Evolutionary conservation across 164 flowering plant genomes (phyloP).

Genomic region (Vitis riparia): DNA sequence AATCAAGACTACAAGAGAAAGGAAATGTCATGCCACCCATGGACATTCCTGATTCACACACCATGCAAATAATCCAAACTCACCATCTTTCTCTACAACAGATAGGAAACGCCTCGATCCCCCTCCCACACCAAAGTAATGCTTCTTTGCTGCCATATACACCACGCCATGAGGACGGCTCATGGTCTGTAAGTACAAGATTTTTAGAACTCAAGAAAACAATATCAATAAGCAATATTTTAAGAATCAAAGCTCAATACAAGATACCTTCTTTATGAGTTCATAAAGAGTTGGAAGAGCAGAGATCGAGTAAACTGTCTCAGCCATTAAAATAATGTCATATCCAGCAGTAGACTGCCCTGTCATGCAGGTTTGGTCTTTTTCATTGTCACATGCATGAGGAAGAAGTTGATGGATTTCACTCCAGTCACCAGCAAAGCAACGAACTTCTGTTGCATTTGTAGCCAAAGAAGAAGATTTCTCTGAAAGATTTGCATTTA

Average conservation of each 20-base stretch:
- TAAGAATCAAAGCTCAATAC: conserved; percentile 1
- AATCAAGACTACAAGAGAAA: neutral
- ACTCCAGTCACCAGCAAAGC: conserved; percentile 88
- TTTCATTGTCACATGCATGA: conserved; percentile 21
- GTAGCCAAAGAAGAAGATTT: conserved; percentile 8
- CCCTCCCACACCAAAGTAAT: conserved; percentile 98
- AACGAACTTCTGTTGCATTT: conserved; percentile 50
- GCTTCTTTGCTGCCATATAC: conserved; percentile 89
- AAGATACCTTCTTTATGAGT: conserved; percentile 74
- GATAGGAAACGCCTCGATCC: conserved; percentile 81
- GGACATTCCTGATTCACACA: neutral
- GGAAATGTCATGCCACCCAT: neutral
- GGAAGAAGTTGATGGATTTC: conserved; percentile 62
- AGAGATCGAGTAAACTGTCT: conserved; percentile 82
- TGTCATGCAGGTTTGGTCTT: conserved; percentile 8
- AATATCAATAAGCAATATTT: neutral
- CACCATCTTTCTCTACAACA: conserved; percentile 84
- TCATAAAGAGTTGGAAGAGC: conserved; percentile 63
- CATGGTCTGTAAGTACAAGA: conserved; percentile 54
- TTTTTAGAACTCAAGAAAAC: conserved; percentile 5
- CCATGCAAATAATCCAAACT: conserved; percentile 14
- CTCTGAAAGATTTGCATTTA: conserved; percentile 56
- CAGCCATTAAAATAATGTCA: conserved; percentile 94
- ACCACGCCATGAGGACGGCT: conserved; percentile 67
- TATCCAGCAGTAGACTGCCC: conserved; percentile 47